Base-by-base conservation (phyloP, 441 rosid genomes). In the Adansonia rubrostipa region DNA sequence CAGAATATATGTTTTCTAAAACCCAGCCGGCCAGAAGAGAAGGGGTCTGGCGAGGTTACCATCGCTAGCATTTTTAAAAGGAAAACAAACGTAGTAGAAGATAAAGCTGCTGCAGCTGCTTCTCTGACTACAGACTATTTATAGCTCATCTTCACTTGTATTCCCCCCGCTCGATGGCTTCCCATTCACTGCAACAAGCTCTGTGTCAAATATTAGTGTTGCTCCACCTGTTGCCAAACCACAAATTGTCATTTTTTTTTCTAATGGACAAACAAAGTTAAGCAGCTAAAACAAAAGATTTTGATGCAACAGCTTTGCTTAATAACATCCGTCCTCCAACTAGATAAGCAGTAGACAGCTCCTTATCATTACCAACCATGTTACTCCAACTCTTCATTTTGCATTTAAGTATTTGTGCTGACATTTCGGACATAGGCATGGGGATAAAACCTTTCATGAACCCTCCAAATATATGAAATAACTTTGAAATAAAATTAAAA, bases 111-210 rank as follows among this genome's bases (percentile, higher is more conserved):
- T 7, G 28, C 11, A 8, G 19, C 33, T 28, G 33, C 33, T 28
- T 28, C 11, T 54, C 75, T 1, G 10, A 9, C 28, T 9, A 9
- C 48, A 15, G 6, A 81, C 84, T 88, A 92, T 67, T 24, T 28
- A 62, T 62, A 93, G 88, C 87, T 92, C 98, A 50, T 79, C 76
- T 51, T 84, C 84, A 22, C 42, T 60, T 20, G 70, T 73, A 1
- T 57, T 56, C 8, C 42, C 88, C 42, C 88, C 88, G 45, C 78
- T 74, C 0, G 90, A 77, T 47, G 95, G 24, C 82, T 88, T 84
- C 19, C 91, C 98, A 50, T 91, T 95, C 78, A 95, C 96, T 2
- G 94, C 87, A 40, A 93, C 92, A 73, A 93, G 95, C 91, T 92
- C 94, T 0, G 98, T 91, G 82, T 95, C 99, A 60, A 95, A 95